phyloP scores from a whole-genome alignment of 164 flowering plant species.

The Vitis labrusca region DNA sequence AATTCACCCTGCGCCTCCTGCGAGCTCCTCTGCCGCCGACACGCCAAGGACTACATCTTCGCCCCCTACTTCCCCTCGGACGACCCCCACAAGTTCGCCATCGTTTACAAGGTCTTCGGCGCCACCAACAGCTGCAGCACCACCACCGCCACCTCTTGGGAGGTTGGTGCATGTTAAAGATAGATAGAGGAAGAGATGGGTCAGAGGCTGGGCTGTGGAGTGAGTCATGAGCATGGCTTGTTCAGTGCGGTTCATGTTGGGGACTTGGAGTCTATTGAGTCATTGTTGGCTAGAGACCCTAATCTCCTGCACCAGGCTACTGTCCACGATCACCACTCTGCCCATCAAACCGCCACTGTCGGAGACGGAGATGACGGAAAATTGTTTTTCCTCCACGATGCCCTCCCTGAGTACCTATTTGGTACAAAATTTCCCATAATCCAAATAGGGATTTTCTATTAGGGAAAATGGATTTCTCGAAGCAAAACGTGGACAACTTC shows the following conservation, averaged over 20 bases:
- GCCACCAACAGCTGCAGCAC: conserved; percentile 35
- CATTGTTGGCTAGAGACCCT: conserved; percentile 36
- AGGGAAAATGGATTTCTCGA: conserved; percentile 50
- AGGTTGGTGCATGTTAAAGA: conserved; percentile 29
- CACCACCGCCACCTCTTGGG: conserved; percentile 13
- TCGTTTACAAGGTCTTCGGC: conserved; percentile 50
- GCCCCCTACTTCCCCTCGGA: conserved; percentile 50
- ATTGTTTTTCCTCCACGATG: conserved; percentile 24
- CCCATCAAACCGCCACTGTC: background rate
- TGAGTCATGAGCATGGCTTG: conserved; percentile 48
- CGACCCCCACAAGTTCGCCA: conserved; percentile 48
- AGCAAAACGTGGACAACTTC: conserved; percentile 53
- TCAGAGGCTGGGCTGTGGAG: conserved; percentile 71
- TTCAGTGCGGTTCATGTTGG: conserved; percentile 62
- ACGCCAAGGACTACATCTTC: conserved; percentile 44
- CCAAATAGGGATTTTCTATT: no score
- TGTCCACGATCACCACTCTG: conserved; percentile 51
- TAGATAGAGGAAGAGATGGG: conserved; percentile 62
- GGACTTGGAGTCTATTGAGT: conserved; percentile 33
- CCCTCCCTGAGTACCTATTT: conserved; percentile 28
- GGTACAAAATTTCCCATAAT: no score
- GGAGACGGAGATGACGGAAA: conserved; percentile 19
- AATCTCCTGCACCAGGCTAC: conserved; percentile 35
- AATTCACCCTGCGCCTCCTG: conserved; percentile 49
- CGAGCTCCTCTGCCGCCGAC: conserved; percentile 42